A percentile compares a stretch with the other conserved stretches of the same genome.
Conservation (phyloP, 305 asterid species). For the Plantago coronopus region DNA sequence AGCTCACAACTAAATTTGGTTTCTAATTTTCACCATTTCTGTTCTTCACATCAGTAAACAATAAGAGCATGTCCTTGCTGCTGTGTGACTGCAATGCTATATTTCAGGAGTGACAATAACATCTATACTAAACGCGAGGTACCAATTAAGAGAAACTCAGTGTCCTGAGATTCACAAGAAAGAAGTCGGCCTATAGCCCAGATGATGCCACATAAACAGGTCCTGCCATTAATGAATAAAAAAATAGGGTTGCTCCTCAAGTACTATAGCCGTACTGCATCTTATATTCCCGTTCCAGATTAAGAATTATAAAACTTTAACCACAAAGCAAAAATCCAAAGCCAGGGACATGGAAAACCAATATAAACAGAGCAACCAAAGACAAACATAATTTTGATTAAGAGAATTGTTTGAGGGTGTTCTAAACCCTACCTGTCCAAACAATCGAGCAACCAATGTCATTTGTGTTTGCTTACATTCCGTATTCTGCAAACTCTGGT, state of each 20-base stretch:
- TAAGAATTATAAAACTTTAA: slow-evolving; percentile 13
- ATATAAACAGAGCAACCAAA: slow-evolving; percentile 13
- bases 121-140: too few relatives aligned
- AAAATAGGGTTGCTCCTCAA: slow-evolving; percentile 10
- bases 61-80: too few relatives aligned
- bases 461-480: slow-evolving; percentile 70
- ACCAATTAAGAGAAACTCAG: not conserved
- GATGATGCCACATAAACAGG: slow-evolving; percentile 13
- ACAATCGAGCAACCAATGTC: slow-evolving; percentile 82
- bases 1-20: not conserved
- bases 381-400: slow-evolving; percentile 14
- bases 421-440: slow-evolving; percentile 73
- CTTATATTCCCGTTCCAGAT: slow-evolving; percentile 22
- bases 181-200: slow-evolving; percentile 6
- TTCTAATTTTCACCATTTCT: not conserved
- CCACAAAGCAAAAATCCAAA: slow-evolving; percentile 16
- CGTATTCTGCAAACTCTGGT: slow-evolving; percentile 51
- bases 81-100: too few relatives aligned
- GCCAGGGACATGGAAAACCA: slow-evolving; percentile 22
- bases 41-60: not conserved
- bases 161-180: slow-evolving; percentile 1
- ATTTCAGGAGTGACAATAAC: too few relatives aligned
- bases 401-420: slow-evolving; percentile 19
- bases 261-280: slow-evolving; percentile 20
- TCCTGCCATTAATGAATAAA: slow-evolving; percentile 2